phyloP scores from a whole-genome alignment of 2,329 filamentous ascomycete species.

The Trichoderma sp. region DNA sequence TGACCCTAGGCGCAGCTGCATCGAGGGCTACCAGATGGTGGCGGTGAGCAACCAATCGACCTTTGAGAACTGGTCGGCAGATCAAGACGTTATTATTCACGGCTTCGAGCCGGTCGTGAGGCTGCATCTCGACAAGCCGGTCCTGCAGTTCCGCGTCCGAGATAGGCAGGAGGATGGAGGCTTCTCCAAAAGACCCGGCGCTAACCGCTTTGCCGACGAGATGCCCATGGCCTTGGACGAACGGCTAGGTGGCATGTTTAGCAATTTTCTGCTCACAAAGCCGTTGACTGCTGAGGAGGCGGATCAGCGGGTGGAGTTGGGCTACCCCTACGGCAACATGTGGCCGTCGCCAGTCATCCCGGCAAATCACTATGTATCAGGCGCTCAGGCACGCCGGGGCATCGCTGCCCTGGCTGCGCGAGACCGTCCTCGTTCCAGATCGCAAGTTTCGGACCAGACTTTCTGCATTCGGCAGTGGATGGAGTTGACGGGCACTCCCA shows the following conservation, averaged over 20 bases:
- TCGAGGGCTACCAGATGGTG: conserved; percentile 76
- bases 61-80: conserved; percentile 62
- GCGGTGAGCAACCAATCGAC: conserved; percentile 58
- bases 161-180: conserved; percentile 26
- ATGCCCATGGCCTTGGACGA: conserved; percentile 52
- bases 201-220: conserved; percentile 48
- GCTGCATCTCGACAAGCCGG: conserved; percentile 72
- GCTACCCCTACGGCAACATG: conserved; percentile 51
- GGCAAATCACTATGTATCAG: conserved; percentile 52
- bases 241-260: conserved; percentile 53
- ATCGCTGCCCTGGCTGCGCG: conserved; percentile 29
- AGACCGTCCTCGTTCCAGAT: conserved; percentile 46
- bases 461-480: conserved; percentile 79
- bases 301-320: conserved; percentile 29
- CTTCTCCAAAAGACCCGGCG: conserved; percentile 25
- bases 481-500: conserved; percentile 52
- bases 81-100: conserved; percentile 66
- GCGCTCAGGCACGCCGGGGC: conserved; percentile 30
- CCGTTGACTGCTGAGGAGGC: conserved; percentile 41
- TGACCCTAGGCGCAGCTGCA: conserved; percentile 68
- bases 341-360: conserved; percentile 79
- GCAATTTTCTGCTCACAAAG: conserved; percentile 66
- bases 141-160: conserved; percentile 54
- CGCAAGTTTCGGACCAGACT: conserved; percentile 63
- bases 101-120: conserved; percentile 68